A percentile compares a stretch with the other conserved stretches of the same genome.
Conservation (phyloP, 352 stramenopile genomes). For the Globisporangium cystogenes region DNA sequence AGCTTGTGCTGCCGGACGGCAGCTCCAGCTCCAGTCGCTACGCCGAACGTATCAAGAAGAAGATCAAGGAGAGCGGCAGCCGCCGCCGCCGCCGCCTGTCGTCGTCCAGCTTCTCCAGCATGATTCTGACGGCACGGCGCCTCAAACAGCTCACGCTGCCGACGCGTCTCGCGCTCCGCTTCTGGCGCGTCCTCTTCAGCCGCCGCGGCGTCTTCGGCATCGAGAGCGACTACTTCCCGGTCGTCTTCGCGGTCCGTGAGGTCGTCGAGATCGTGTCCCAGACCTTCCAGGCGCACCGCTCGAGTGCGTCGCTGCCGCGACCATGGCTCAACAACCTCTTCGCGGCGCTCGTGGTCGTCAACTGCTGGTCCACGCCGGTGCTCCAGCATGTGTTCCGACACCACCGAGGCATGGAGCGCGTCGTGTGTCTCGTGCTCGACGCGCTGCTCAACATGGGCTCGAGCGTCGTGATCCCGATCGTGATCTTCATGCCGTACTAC, state of each 20-base stretch:
- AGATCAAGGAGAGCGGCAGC: no score
- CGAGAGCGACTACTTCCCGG: slow-evolving; percentile 2
- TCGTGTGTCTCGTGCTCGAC: slow-evolving; percentile 5
- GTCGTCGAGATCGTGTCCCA: slow-evolving; percentile 4
- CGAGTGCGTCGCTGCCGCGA: slow-evolving; percentile 4
- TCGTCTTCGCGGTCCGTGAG: slow-evolving; percentile 1
- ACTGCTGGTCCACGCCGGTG: slow-evolving; percentile 11
- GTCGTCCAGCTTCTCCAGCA: no score
- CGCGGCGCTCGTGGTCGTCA: slow-evolving; percentile 1
- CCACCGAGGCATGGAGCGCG: slow-evolving; percentile 2
- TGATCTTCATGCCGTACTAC: slow-evolving; percentile 10
- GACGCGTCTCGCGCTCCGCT: no score
- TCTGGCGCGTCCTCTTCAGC: slow-evolving; percentile 7
- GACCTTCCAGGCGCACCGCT: slow-evolving; percentile 5
- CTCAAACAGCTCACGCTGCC: no score
- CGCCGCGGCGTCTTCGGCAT: slow-evolving; percentile 5
- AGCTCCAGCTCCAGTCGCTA: no score
- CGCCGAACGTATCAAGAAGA: no score
- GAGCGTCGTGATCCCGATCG: slow-evolving; percentile 4
- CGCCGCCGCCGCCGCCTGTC: no score
- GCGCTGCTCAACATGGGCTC: slow-evolving; percentile 11
- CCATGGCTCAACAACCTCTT: slow-evolving; percentile 11
- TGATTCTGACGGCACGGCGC: no score
- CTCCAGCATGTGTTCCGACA: slow-evolving; percentile 4
- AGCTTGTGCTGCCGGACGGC: slow-evolving; percentile 1